Evolutionary conservation across 192 early-diverging fungal genomes (phyloP).

Genomic region (Umbelopsis isabellina): DNA sequence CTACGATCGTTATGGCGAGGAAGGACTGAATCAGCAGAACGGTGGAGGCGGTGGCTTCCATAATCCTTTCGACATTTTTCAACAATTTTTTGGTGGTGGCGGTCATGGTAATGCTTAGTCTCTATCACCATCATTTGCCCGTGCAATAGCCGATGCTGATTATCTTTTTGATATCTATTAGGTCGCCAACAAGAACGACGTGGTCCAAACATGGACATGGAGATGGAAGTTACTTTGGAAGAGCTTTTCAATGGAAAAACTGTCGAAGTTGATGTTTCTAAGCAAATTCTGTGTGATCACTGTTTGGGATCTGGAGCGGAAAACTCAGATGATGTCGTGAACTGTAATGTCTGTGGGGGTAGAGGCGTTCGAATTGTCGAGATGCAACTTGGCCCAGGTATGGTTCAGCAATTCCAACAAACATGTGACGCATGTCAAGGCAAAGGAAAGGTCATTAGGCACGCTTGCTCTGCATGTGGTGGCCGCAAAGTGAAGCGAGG

Average conservation of each 20-base stretch:
- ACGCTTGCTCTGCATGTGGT: conserved; percentile 80
- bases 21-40: conserved; percentile 82
- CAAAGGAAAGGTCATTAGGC: conserved; percentile 83
- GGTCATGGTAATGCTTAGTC: conserved; percentile 50
- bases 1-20: conserved; percentile 95
- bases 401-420: conserved; percentile 93
- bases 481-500: conserved; percentile 87
- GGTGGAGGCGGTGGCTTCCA: conserved; percentile 74
- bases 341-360: conserved; percentile 80
- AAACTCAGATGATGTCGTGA: conserved; percentile 79
- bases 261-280: conserved; percentile 91
- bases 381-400: conserved; percentile 89
- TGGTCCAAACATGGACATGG: conserved; percentile 80
- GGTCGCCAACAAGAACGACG: conserved; percentile 62
- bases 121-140: not conserved
- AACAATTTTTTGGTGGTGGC: conserved; percentile 80
- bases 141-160: not conserved
- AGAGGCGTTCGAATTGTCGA: conserved; percentile 78
- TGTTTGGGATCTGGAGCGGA: conserved; percentile 94
- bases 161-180: not conserved
- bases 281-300: conserved; percentile 90
- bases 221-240: conserved; percentile 83
- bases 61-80: conserved; percentile 98
- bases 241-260: conserved; percentile 87
- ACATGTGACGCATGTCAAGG: conserved; percentile 91